Evolutionary conservation across 768 basidiomycete genomes (phyloP), one percentile per base, ranked within the genome.

Genomic region (Russula vinacea): DNA sequence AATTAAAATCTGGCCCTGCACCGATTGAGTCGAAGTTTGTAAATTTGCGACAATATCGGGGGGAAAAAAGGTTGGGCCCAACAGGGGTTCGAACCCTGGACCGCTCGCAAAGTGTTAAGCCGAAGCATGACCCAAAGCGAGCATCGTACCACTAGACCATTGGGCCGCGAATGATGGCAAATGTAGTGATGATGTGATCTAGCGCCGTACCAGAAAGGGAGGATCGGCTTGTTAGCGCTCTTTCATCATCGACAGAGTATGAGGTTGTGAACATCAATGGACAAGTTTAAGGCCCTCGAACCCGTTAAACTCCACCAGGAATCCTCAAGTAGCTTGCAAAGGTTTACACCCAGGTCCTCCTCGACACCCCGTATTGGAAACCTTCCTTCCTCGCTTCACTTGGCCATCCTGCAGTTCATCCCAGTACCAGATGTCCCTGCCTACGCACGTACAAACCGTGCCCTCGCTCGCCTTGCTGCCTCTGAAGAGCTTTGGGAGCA

Each of bases 251-350:
- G 40, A 8, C 33, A n/a, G 22, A 32, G 56, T n/a, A 57, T 40
- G 45, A 33, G n/a, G 35, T 59, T 5, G 58, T 50, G 50, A 39
- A 37, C 45, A 47, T 64, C 53, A 90, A 90, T 92, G 91, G 88
- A 95, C 77, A 90, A 90, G 75, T 94, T 94, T 75, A 80, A 85
- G n/a, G 83, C 90, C 0, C 83, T 95, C 45, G 89, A 93, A 72
- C 92, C 93, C 19, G 74, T 76, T 60, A 71, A 72, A 53, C 71
- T 76, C 26, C 71, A 77, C 42, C 55, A 71, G 71, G 70, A 62
- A 10, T 75, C 74, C 50, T 37, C 65, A 22, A 39, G n/a, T 26
- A 10, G 17, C 16, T 42, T 35, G 16, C 57, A 51, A 40, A 39
- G 40, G 19, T 37, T 29, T 24, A 26, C 44, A 59, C 35, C 61